Base-by-base conservation (phyloP, 257 asterid genomes). In the Scutellaria galericulata region DNA sequence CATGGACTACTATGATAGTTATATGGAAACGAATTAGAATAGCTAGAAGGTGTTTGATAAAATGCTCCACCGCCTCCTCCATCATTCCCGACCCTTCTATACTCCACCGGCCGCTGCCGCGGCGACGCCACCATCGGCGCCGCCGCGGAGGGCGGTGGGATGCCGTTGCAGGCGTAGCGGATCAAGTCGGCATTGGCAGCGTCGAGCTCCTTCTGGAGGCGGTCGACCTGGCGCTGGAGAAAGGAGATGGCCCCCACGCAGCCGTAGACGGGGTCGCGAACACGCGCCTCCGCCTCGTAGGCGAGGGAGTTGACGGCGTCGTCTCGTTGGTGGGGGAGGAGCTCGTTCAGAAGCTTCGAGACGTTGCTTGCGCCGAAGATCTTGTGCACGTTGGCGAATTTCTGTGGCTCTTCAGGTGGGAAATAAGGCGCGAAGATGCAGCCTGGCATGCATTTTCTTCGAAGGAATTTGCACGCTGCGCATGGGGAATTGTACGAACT, bases 231-330 rank as follows among this genome's bases (percentile, higher is more conserved):
- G 60, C 91, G 55, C 11, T 86, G 91, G 14, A 86, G 81, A 80
- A 79, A 86, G 14, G 91, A 65, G 59, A 86, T 84, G 50, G 89
- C 89, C 4, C 87, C 89, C 1, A 84, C 87, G 76, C 91, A 86
- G 66, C 91, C 91, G 75, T 84, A 84, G 55, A 86, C 91, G 5
- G 91, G 91, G 85, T 86, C 91, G 11, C 88, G 57, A 37, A 86
- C 84, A 0, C 91, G 88, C n/a, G 91, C 91, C 83, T 86, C 91
- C 1, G 90, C 90, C 81, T 86, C 90, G 62, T 83, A 86, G 44
- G 90, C 90, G 7, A 83, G 84, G 5, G 90, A 86, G 73, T 76
- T 81, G 7, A 86, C 90, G 15, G 90, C 90, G 64, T 86, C 90
- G 9, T 86, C 90, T 0, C 90, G 79, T 47, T 83, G 88, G 66